Conservation (phyloP, 2,329 filamentous ascomycete genomes). For the Aphanoascus verrucosus region DNA sequence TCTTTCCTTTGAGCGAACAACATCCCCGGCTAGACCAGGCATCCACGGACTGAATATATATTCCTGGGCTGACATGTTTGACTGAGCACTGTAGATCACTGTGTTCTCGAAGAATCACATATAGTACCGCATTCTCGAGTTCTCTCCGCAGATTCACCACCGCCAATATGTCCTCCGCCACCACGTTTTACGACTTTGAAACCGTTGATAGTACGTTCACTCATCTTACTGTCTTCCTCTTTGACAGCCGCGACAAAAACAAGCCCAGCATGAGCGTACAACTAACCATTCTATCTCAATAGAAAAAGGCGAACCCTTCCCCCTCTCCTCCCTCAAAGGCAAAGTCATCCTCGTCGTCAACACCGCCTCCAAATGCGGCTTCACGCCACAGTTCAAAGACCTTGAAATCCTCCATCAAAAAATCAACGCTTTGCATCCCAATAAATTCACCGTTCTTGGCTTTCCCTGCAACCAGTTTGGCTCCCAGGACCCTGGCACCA, state of each 20-base stretch:
- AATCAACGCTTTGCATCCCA: conserved; percentile 56
- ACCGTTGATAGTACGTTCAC: conserved; percentile 42
- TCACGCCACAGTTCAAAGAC: conserved; percentile 87
- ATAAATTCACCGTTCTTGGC: conserved; percentile 77
- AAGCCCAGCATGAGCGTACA: neutral
- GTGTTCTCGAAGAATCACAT: neutral
- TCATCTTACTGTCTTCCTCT: neutral
- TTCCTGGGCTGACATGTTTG: neutral
- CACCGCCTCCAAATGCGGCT: conserved; percentile 97
- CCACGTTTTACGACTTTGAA: conserved; percentile 48
- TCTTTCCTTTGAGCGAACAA: no score
- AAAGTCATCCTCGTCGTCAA: conserved; percentile 96
- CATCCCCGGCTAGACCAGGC: no score
- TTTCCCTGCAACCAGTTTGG: conserved; percentile 99
- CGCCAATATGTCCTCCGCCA: conserved; percentile 16
- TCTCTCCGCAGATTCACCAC: neutral
- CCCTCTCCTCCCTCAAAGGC: conserved; percentile 63
- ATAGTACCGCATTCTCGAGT: neutral
- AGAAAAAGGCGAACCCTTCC: conserved; percentile 65
- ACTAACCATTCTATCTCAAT: conserved; percentile 15
- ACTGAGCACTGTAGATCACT: neutral
- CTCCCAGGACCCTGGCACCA: conserved; percentile 71
- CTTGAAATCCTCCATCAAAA: conserved; percentile 84
- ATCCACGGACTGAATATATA: neutral
- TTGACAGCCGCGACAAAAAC: neutral